A percentile compares a stretch with the other conserved stretches of the same genome.
These are phyloP conservation scores for Sanghuangporus baumii DNA, from an alignment of 1,284 basidiomycete species.

Conservation along the genomic window DNA sequence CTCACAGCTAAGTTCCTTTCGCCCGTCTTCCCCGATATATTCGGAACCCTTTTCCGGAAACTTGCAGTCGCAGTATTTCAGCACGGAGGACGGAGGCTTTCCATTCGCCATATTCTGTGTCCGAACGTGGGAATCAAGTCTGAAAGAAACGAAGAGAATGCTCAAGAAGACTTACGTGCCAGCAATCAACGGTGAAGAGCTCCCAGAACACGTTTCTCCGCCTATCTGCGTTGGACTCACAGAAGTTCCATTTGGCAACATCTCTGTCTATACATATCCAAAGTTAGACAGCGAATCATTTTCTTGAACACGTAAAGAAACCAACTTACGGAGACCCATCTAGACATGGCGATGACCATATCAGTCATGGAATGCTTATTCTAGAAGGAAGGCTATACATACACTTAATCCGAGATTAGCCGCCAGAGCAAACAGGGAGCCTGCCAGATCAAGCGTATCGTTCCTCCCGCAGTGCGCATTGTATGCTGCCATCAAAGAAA, in stretches of 20 bases:
- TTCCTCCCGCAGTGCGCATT: slow-evolving; percentile 25
- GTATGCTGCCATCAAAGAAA: slow-evolving; percentile 25
- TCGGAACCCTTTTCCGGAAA: slow-evolving; percentile 15
- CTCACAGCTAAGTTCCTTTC: slow-evolving; percentile 11
- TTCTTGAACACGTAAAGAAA: neutral
- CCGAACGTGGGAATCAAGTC: neutral
- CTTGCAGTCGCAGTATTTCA: slow-evolving; percentile 16
- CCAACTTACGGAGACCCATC: slow-evolving; percentile 27
- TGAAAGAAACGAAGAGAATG: neutral
- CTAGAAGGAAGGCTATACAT: slow-evolving; percentile 14
- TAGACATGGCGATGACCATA: slow-evolving; percentile 13
- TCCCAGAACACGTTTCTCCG: slow-evolving; percentile 42
- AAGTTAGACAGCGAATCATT: neutral
- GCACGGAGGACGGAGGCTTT: slow-evolving; percentile 15
- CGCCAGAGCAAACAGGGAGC: slow-evolving; percentile 24
- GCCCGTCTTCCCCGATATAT: slow-evolving; percentile 7
- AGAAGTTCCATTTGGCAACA: slow-evolving; percentile 36
- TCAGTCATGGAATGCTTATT: neutral
- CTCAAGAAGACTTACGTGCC: slow-evolving; percentile 26
- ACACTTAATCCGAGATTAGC: slow-evolving; percentile 25
- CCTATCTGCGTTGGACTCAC: slow-evolving; percentile 32
- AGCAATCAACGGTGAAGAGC: slow-evolving; percentile 31
- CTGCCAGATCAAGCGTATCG: slow-evolving; percentile 24
- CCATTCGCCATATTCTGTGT: slow-evolving; percentile 18
- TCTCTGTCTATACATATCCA: slow-evolving; percentile 33